Evolutionary conservation across 2,329 filamentous ascomycete genomes (phyloP).

Genomic region (Didymella exigua): DNA sequence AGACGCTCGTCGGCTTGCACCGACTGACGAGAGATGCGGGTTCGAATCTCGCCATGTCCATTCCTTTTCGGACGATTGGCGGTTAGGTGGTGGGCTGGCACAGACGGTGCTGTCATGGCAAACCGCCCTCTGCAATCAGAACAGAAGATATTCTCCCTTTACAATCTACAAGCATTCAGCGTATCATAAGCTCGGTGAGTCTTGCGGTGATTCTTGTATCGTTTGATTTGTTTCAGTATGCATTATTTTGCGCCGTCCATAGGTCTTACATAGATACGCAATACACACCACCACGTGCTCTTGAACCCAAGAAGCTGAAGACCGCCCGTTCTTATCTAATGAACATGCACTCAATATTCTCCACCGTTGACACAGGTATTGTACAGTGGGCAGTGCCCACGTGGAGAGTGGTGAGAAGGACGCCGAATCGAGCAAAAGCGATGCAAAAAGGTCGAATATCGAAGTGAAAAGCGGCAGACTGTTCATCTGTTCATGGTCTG

Average conservation of each 20-base stretch:
- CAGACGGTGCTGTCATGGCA: too few relatives aligned
- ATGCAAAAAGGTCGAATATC: conserved; percentile 20
- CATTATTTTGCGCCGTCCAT: conserved; percentile 17
- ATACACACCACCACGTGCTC: conserved; percentile 10
- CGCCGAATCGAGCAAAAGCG: conserved; percentile 20
- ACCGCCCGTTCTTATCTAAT: conserved; percentile 13
- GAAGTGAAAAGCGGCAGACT: conserved; percentile 8
- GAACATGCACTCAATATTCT: conserved; percentile 4
- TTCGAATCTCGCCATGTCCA: background rate
- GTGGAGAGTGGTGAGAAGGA: conserved; percentile 25
- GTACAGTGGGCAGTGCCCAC: conserved; percentile 23
- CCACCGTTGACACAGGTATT: conserved; percentile 24
- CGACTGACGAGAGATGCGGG: background rate
- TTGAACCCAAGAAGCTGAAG: conserved; percentile 1
- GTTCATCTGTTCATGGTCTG: background rate
- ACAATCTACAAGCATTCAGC: too few relatives aligned
- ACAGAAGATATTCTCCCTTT: too few relatives aligned
- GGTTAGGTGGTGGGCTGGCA: too few relatives aligned
- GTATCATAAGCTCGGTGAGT: too few relatives aligned
- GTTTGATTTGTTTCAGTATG: conserved; percentile 15
- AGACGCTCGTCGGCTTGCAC: background rate
- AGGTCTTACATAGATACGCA: conserved; percentile 19
- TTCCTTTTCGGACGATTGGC: too few relatives aligned
- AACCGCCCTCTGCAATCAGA: too few relatives aligned
- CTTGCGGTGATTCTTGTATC: background rate